A percentile compares a stretch with the other conserved stretches of the same genome.
Evolutionary conservation across 2,329 filamentous ascomycete species (phyloP).

Genomic region (Sordariomycetes sp.): DNA sequence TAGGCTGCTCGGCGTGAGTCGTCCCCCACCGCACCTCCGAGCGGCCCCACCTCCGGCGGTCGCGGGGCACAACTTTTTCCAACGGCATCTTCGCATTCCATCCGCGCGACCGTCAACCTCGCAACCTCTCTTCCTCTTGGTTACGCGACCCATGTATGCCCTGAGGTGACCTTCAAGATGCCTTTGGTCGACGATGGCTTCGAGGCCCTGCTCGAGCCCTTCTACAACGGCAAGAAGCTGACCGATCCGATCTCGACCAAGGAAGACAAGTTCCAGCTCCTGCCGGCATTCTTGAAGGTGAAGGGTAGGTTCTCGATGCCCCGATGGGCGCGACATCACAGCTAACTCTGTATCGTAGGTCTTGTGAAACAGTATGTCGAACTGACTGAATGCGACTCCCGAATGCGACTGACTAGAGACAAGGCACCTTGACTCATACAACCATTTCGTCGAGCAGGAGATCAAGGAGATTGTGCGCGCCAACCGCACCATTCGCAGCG

Average conservation of each 20-base stretch:
- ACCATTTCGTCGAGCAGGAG: constrained; percentile 94
- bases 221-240: constrained; percentile 59
- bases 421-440: constrained; percentile 91
- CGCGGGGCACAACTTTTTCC: constrained; percentile 12
- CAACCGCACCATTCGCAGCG: constrained; percentile 80
- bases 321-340: background rate
- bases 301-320: constrained; percentile 50
- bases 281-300: constrained; percentile 96
- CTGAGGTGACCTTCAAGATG: constrained; percentile 32
- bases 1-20: too few species aligned
- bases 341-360: constrained; percentile 26
- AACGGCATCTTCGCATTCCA: background rate
- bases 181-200: constrained; percentile 52
- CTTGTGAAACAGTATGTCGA: constrained; percentile 71
- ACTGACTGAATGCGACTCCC: too few species aligned
- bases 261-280: constrained; percentile 90
- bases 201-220: constrained; percentile 56
- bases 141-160: constrained; percentile 15
- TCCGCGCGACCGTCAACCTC: too few species aligned
- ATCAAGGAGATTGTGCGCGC: constrained; percentile 94
- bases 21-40: too few species aligned
- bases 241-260: constrained; percentile 55
- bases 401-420: too few species aligned
- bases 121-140: too few species aligned
- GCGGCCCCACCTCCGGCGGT: constrained; percentile 4